These are phyloP conservation scores for Boletus insuetus DNA, from an alignment of 768 basidiomycete genomes.

Conservation along the genomic window DNA sequence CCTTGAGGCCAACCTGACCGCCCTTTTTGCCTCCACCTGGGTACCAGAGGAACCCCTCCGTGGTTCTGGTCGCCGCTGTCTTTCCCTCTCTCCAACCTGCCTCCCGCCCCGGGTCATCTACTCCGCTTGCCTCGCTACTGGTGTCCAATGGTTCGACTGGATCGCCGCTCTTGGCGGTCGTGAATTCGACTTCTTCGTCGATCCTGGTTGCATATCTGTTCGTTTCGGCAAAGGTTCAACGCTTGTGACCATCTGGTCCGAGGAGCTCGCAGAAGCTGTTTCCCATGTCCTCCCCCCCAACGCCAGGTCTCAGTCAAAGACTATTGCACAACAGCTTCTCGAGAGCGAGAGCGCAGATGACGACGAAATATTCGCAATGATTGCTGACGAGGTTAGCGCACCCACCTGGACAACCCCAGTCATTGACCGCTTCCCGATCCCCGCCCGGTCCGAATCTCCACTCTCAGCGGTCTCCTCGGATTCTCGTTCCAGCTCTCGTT, in stretches of 20 bases:
- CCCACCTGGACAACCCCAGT: constrained; percentile 71
- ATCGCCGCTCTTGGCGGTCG: constrained; percentile 62
- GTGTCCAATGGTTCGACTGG: constrained; percentile 83
- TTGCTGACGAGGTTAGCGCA: constrained; percentile 66
- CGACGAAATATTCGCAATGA: constrained; percentile 69
- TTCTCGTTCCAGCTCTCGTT: constrained; percentile 54
- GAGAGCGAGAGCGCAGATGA: constrained; percentile 72
- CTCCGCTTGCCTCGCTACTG: constrained; percentile 63
- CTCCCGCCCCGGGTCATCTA: constrained; percentile 72
- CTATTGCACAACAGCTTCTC: constrained; percentile 70
- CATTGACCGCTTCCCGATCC: constrained; percentile 54
- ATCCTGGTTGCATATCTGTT: constrained; percentile 75
- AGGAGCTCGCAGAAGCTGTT: constrained; percentile 37
- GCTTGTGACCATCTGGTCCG: constrained; percentile 67
- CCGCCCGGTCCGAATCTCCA: constrained; percentile 54
- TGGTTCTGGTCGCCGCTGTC: constrained; percentile 71
- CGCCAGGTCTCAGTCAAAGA: constrained; percentile 42
- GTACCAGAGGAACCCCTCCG: constrained; percentile 57
- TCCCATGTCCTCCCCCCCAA: constrained; percentile 18
- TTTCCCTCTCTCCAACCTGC: constrained; percentile 65
- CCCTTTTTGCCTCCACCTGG: constrained; percentile 70
- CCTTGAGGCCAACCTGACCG: constrained; percentile 71
- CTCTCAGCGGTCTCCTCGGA: constrained; percentile 54
- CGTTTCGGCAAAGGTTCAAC: constrained; percentile 49
- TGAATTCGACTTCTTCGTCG: constrained; percentile 78